Percentiles rank a stretch among this genome's conserved stretches.
phyloP scores from a whole-genome alignment of 2,329 filamentous ascomycete species.

The Exophiala xenobiotica region DNA sequence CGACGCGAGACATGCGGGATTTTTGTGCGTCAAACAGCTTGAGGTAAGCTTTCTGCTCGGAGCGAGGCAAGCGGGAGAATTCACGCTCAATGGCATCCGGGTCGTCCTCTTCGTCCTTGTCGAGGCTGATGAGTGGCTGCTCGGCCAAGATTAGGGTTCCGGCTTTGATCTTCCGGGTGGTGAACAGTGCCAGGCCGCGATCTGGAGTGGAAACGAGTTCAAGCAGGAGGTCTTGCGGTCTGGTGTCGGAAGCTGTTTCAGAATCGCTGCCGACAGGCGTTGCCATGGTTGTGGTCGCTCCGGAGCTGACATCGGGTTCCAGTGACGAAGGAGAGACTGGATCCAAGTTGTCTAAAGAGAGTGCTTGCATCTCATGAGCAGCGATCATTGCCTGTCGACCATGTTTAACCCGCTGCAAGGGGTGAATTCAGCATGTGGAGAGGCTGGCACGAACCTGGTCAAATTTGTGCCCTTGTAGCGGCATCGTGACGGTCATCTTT shows the following conservation, averaged over 20 bases:
- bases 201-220: conserved; percentile 37
- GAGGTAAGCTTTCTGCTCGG: conserved; percentile 19
- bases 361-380: no score
- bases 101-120: conserved; percentile 21
- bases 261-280: not conserved
- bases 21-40: conserved; percentile 27
- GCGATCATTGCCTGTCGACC: no score
- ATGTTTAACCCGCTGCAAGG: no score
- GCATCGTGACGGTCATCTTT: not conserved
- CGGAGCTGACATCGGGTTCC: no score
- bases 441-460: not conserved
- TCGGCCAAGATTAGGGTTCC: conserved; percentile 27
- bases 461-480: not conserved
- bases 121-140: conserved; percentile 21
- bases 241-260: conserved; percentile 51
- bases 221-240: conserved; percentile 54
- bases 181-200: conserved; percentile 26
- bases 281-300: not conserved
- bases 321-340: no score
- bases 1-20: conserved; percentile 21
- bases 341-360: no score
- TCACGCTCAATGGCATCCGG: conserved; percentile 10
- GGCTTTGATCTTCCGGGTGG: conserved; percentile 25
- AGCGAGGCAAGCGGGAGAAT: conserved; percentile 11
- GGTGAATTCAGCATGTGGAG: no score